Conservation (phyloP, 148 eudicot genomes). For the Polygonum aviculare region DNA sequence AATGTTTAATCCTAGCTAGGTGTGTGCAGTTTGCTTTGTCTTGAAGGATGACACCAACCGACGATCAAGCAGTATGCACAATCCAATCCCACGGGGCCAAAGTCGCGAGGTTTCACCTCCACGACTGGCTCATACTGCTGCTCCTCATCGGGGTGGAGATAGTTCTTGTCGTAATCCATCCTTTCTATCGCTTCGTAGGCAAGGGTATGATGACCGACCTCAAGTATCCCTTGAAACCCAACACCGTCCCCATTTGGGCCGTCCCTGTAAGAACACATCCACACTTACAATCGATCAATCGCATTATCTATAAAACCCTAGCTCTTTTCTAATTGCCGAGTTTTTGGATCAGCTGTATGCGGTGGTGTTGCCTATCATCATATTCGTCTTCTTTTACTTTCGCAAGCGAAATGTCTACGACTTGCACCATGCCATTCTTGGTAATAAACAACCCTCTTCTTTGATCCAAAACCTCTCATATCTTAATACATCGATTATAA, state of each 20-base stretch:
- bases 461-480: not conserved
- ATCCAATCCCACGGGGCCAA: conserved; percentile 51
- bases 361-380: conserved; percentile 45
- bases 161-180: conserved; percentile 37
- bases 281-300: not conserved
- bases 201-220: conserved; percentile 76
- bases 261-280: conserved; percentile 48
- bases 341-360: conserved; percentile 37
- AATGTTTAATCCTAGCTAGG: not conserved
- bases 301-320: not conserved
- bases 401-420: conserved; percentile 63
- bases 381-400: conserved; percentile 43
- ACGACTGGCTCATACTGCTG: conserved; percentile 65
- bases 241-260: conserved; percentile 73
- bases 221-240: conserved; percentile 52
- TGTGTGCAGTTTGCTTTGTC: not conserved
- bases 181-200: conserved; percentile 78
- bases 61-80: conserved; percentile 39
- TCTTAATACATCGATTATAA: not conserved
- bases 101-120: conserved; percentile 57
- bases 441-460: conserved; percentile 26
- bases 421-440: conserved; percentile 65
- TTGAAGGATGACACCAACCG: conserved; percentile 22
- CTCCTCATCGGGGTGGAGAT: conserved; percentile 38
- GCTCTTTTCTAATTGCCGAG: no score